A percentile compares a stretch with the other conserved stretches of the same genome.
Evolutionary conservation across 169 alveolate genomes (phyloP).

Genomic region (Blepharisma undulans): DNA sequence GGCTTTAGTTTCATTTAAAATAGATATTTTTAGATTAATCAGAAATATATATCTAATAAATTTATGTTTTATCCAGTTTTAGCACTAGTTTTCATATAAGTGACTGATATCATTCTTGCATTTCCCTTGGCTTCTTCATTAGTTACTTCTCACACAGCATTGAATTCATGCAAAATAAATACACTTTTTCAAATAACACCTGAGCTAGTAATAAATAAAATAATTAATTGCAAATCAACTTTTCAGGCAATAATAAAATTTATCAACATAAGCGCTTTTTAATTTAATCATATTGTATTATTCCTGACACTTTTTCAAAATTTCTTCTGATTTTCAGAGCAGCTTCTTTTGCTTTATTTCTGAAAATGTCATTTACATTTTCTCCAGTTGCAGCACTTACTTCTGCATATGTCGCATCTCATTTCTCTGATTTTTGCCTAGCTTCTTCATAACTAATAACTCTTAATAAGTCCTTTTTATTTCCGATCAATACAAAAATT

Average conservation of each 20-base stretch:
- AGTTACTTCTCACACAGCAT: conserved; percentile 94
- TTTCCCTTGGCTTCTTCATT: conserved; percentile 80
- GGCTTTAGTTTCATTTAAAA: no score
- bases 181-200: no score
- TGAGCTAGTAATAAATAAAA: no score
- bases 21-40: no score
- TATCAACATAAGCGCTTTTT: no score
- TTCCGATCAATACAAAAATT: conserved; percentile 92
- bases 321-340: not conserved
- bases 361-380: conserved; percentile 46
- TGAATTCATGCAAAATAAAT: no score
- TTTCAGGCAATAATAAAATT: no score
- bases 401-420: not conserved
- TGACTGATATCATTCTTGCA: conserved; percentile 73
- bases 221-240: not conserved
- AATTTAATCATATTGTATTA: no score
- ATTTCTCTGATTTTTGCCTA: not conserved
- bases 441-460: not conserved
- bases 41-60: no score
- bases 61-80: conserved; percentile 24
- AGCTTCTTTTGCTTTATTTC: not conserved
- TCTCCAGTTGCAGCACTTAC: conserved; percentile 16
- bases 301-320: not conserved
- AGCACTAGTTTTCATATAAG: conserved; percentile 36
- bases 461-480: conserved; percentile 88